Evolutionary conservation across 1,139 yeast species (phyloP).

Genomic region (Hyphopichia khmerensis): DNA sequence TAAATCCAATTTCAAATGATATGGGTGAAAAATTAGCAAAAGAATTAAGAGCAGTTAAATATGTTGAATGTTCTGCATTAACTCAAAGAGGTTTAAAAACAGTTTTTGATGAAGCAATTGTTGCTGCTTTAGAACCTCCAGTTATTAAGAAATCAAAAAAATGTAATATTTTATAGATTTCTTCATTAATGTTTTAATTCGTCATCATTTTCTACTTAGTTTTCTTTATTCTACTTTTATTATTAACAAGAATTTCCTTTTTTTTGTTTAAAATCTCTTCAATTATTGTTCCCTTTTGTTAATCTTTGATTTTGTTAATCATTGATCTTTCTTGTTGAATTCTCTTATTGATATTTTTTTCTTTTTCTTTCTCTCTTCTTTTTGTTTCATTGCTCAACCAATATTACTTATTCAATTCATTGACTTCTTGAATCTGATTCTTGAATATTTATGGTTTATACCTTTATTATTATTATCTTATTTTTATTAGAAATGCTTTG

Average conservation of each 20-base stretch:
- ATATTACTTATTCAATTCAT: neutral
- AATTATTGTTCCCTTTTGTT: neutral
- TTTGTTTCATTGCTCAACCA: neutral
- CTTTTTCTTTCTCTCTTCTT: neutral
- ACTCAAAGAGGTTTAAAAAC: conserved; percentile 95
- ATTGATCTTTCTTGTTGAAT: neutral
- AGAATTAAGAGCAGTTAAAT: conserved; percentile 91
- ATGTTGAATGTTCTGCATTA: conserved; percentile 96
- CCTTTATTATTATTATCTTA: neutral
- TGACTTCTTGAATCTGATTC: neutral
- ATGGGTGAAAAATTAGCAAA: conserved; percentile 92
- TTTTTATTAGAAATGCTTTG: too few species aligned
- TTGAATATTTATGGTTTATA: neutral
- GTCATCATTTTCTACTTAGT: too few species aligned
- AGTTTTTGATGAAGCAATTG: conserved; percentile 96
- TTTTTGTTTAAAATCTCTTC: too few species aligned
- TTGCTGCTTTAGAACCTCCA: conserved; percentile 92
- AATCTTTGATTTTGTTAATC: neutral
- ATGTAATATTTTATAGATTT: conserved; percentile 69
- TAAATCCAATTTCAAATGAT: conserved; percentile 80
- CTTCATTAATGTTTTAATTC: neutral
- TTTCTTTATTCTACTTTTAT: too few species aligned
- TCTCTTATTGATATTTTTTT: neutral
- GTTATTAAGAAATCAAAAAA: conserved; percentile 79
- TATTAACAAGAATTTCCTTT: too few species aligned